Evolutionary conservation across 108 stramenopile species (phyloP), one percentile per base, ranked within the genome.

Genomic region (Skeletonema grethae): DNA sequence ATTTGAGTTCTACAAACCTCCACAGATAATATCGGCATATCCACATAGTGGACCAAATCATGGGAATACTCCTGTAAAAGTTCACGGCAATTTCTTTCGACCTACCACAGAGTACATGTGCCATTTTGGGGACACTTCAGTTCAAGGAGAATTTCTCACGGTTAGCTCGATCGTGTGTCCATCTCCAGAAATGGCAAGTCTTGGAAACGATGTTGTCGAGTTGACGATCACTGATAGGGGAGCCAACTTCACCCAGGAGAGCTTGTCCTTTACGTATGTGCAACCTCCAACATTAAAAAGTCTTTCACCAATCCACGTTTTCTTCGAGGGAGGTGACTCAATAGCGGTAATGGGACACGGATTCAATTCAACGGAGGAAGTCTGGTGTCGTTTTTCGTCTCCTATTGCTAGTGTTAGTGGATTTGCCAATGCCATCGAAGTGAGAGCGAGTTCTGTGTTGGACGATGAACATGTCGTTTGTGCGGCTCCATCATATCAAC

Each of bases 31-130:
- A 7, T 67, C 61, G 22, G 67, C 61, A 5, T n/a, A 18, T 41
- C 81, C 81, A 10, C 15, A 35, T 39, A 76, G 39, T 25, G 81
- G 81, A 1, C 70, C 81, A 8, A 16, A 71, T n/a, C 34, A 60
- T 57, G 81, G 75, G 16, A 70, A 67, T 25, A 82, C 75, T 36
- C 30, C 66, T 15, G 65, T 82, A 3, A 57, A 31, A 55, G 53
- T 82, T 28, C 45, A 75, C 9, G 81, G 81, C 13, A 41, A 63
- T 45, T 46, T 53, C 62, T 77, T 82, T 55, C 69, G 70, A 34
- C 53, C 70, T 3, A 59, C 76, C 53, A 70, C 61, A 5, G 10
- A 38, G 7, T 82, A 82, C 57, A 10, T 56, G 10, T 82, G 81
- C 55, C 22, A 43, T 7, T 82, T 82, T 68, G 81, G 70, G 34